phyloP scores from a whole-genome alignment of 352 stramenopile species.

The Phytophthora podocarpi region DNA sequence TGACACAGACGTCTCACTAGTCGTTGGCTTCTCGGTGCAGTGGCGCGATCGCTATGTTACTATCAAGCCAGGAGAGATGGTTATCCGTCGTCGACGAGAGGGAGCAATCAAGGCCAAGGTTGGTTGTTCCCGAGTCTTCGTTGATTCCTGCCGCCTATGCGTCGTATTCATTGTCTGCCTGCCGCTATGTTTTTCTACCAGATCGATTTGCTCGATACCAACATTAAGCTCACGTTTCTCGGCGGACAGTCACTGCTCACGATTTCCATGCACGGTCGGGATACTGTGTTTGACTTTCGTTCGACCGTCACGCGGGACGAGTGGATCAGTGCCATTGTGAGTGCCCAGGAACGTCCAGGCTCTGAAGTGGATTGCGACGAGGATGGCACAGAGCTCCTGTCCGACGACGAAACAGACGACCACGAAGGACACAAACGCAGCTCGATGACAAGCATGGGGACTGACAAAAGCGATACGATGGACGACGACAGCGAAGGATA shows the following conservation, averaged over 20 bases:
- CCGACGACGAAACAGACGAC: slow-evolving; percentile 44
- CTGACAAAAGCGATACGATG: slow-evolving; percentile 26
- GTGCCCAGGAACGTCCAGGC: slow-evolving; percentile 44
- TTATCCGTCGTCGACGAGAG: slow-evolving; percentile 51
- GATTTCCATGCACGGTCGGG: slow-evolving; percentile 48
- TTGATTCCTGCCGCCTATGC: background rate
- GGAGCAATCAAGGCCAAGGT: slow-evolving; percentile 70
- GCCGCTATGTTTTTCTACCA: slow-evolving; percentile 8
- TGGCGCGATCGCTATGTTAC: slow-evolving; percentile 74
- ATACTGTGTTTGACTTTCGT: slow-evolving; percentile 59
- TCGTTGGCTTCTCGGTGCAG: slow-evolving; percentile 26
- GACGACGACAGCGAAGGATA: slow-evolving; percentile 45
- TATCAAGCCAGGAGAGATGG: slow-evolving; percentile 51
- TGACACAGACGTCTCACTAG: slow-evolving; percentile 1
- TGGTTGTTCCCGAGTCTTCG: background rate
- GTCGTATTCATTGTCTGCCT: background rate
- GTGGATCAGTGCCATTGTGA: slow-evolving; percentile 71
- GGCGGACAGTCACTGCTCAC: slow-evolving; percentile 62
- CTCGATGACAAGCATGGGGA: slow-evolving; percentile 19
- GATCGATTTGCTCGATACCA: slow-evolving; percentile 65
- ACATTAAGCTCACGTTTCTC: slow-evolving; percentile 66
- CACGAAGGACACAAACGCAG: slow-evolving; percentile 9
- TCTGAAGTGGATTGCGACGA: slow-evolving; percentile 41
- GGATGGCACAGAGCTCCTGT: slow-evolving; percentile 48
- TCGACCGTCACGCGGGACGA: slow-evolving; percentile 50